These are phyloP conservation scores for Choricystis sp. DNA, from an alignment of 139 green algal species.

Conservation along the genomic window DNA sequence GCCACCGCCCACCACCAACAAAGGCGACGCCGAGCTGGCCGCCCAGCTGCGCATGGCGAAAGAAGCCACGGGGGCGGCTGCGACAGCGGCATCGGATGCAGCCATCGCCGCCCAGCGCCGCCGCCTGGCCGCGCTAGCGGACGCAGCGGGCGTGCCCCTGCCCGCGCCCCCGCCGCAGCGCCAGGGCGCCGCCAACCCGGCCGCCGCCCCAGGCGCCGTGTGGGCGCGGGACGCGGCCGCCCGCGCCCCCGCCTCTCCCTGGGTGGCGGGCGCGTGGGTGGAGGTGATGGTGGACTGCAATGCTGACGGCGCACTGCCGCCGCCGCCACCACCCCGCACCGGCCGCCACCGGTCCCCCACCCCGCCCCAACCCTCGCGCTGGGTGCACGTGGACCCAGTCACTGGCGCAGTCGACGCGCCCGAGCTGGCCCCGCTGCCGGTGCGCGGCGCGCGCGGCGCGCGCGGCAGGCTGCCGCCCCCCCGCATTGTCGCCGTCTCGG, in stretches of 20 bases:
- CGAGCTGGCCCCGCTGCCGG: not conserved
- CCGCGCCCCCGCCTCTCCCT: not conserved
- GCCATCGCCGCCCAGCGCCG: too few species aligned
- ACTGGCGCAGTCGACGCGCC: not conserved
- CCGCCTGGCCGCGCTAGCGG: too few species aligned
- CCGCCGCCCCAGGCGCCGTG: too few species aligned
- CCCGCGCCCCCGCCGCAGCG: too few species aligned
- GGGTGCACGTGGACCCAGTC: not conserved
- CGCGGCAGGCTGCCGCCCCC: too few species aligned
- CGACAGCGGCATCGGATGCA: not conserved
- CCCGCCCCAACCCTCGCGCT: not conserved
- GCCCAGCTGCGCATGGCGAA: not conserved
- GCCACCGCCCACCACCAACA: not conserved
- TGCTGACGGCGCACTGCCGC: too few species aligned
- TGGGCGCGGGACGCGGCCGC: too few species aligned
- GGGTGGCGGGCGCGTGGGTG: not conserved
- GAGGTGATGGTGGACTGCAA: not conserved
- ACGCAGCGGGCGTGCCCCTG: too few species aligned
- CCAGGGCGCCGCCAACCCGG: too few species aligned
- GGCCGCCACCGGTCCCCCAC: too few species aligned
- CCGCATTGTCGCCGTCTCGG: not conserved
- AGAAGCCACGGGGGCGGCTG: not conserved
- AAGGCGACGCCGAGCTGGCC: not conserved
- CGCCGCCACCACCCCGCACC: too few species aligned
- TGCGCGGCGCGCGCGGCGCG: too few species aligned